These are phyloP conservation scores for Tolypocladium album DNA, from an alignment of 2,329 filamentous ascomycete species.

Conservation along the genomic window DNA sequence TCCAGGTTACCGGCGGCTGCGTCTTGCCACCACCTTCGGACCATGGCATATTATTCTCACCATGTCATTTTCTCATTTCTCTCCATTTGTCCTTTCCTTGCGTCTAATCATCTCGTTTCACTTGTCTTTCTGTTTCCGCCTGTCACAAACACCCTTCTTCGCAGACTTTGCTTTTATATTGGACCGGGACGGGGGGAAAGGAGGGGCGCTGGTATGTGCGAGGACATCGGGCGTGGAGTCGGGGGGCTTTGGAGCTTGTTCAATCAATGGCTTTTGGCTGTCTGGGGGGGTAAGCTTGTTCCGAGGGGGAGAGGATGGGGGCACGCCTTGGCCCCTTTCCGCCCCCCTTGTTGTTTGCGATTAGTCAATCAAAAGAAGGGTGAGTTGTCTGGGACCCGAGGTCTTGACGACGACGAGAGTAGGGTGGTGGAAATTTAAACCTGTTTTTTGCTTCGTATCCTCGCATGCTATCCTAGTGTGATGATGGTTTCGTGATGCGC, in stretches of 20 bases:
- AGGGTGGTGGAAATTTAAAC: background rate
- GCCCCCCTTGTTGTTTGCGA: background rate
- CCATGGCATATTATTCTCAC: conserved; percentile 1
- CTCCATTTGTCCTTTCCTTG: background rate
- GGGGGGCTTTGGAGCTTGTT: conserved; percentile 2
- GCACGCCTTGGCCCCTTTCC: background rate
- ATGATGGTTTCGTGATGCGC: background rate
- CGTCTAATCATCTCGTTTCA: background rate
- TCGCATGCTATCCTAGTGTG: background rate
- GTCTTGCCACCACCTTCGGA: conserved; percentile 1
- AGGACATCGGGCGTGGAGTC: conserved; percentile 5
- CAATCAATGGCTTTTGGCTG: conserved; percentile 1
- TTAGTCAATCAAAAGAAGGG: background rate
- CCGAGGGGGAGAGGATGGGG: background rate
- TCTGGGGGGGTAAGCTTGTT: background rate
- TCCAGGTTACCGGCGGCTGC: conserved; percentile 17
- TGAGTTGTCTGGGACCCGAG: background rate
- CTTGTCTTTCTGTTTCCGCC: background rate
- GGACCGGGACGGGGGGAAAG: background rate
- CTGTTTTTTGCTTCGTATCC: background rate
- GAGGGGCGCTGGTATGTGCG: background rate
- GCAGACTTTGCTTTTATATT: background rate
- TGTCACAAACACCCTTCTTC: background rate
- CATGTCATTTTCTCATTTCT: background rate
- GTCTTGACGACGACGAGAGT: background rate